Conservation (phyloP, 2,329 filamentous ascomycete species). For the Trichoderma sp. region DNA sequence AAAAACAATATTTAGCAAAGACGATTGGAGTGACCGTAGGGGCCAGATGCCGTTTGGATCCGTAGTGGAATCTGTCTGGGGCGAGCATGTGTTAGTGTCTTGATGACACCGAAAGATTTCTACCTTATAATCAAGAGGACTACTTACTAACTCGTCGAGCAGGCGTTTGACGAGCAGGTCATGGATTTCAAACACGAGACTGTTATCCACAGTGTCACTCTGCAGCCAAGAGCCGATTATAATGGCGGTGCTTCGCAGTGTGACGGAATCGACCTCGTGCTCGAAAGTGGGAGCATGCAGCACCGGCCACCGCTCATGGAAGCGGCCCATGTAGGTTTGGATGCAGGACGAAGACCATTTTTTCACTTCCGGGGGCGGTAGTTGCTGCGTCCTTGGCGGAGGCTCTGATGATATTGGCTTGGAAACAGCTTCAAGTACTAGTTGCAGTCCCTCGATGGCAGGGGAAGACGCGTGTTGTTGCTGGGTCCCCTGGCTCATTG, state of each 20-base stretch:
- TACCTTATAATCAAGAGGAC: too few species aligned
- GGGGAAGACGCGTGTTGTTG: neutral
- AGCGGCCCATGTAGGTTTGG: slow-evolving; percentile 37
- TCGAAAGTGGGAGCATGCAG: slow-evolving; percentile 38
- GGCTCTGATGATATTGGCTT: slow-evolving; percentile 1
- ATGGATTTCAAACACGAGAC: slow-evolving; percentile 33
- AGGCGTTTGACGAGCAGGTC: slow-evolving; percentile 31
- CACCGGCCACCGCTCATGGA: slow-evolving; percentile 42
- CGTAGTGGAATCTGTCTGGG: slow-evolving; percentile 2
- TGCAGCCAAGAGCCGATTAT: slow-evolving; percentile 42
- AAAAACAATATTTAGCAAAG: slow-evolving; percentile 40
- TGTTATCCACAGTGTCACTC: slow-evolving; percentile 27
- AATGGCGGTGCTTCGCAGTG: slow-evolving; percentile 31
- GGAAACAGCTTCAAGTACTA: slow-evolving; percentile 14
- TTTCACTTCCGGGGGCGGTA: slow-evolving; percentile 20
- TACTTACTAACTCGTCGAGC: slow-evolving; percentile 30
- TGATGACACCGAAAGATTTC: too few species aligned
- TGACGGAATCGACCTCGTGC: slow-evolving; percentile 29
- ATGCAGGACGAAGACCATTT: slow-evolving; percentile 25
- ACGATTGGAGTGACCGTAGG: slow-evolving; percentile 33
- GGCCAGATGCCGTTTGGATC: slow-evolving; percentile 30
- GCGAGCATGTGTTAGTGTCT: neutral
- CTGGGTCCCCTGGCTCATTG: neutral
- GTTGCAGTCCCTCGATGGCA: slow-evolving; percentile 4
- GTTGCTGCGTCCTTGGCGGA: neutral